Evolutionary conservation across 169 alveolate genomes (phyloP), one percentile per base, ranked within the genome.

Genomic region (Fabrea salina): DNA sequence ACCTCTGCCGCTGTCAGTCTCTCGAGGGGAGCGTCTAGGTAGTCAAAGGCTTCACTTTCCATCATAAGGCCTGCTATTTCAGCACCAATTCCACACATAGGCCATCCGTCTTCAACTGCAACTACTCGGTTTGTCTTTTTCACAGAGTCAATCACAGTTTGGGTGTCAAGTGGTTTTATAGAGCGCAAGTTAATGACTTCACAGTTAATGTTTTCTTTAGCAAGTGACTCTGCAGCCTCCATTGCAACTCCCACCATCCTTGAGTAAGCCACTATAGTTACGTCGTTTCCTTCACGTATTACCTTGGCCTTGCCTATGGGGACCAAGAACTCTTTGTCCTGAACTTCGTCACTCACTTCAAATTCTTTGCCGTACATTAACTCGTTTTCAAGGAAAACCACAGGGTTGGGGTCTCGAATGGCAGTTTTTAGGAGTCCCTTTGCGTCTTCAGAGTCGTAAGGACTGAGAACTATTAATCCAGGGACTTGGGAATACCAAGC

Each of bases 61-160:
- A 80, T 72, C 33, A 85, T 75, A n/a, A 85, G 25, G 1, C 93
- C 86, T 54, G 89, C 66, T 16, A 93, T 87, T 82, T 93, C 96
- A 59, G 93, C 96, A 4, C 97, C 98, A 66, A 94, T 87, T 13
- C 98, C 98, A 33, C 93, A 83, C 80, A 92, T 88, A 49, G 96
- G 96, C 93, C 97, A 94, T 47, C 96, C 95, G 64, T 96, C 98
- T 75, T 96, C 98, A 13, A 96, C 95, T 66, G 95, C 89, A 71
- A 96, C 94, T 25, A 96, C 78, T 75, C 95, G 87, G 30, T 88
- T 80, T 32, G 98, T 96, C 82, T 96, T 96, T 67, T 91, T 82
- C 32, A 96, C 83, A 57, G 97, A 90, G 33, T 89, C 49, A 33
- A 90, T 70, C 51, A 96, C 93, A 35, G 97, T 85, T 32, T 89